A percentile compares a stretch with the other conserved stretches of the same genome.
phyloP scores from a whole-genome alignment of 495 filamentous ascomycete genomes.

The Aspergillus campestris region DNA sequence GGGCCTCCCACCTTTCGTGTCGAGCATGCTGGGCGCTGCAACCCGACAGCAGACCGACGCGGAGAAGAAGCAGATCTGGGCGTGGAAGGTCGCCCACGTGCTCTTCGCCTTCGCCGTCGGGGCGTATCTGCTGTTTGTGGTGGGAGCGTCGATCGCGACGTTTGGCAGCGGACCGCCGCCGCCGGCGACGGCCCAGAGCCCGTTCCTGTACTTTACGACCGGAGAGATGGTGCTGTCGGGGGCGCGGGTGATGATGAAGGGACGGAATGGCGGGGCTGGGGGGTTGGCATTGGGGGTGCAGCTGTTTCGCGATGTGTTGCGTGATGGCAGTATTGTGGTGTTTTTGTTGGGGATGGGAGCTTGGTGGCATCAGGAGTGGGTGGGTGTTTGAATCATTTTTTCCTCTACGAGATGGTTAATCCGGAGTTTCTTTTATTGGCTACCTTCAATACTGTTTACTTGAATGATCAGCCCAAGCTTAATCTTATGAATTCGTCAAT shows the following conservation, averaged over 20 bases:
- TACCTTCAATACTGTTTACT: no score
- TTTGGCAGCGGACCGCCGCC: conserved; percentile 44
- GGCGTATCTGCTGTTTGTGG: conserved; percentile 50
- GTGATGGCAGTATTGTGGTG: conserved; percentile 67
- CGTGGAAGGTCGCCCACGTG: conserved; percentile 73
- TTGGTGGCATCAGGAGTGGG: conserved; percentile 51
- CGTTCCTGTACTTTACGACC: conserved; percentile 75
- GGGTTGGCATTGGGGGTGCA: conserved; percentile 52
- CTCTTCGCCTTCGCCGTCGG: conserved; percentile 63
- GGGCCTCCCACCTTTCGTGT: conserved; percentile 38
- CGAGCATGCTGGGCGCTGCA: conserved; percentile 28
- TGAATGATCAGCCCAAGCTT: no score
- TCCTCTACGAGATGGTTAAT: no score
- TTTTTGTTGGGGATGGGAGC: conserved; percentile 68
- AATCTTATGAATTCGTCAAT: not conserved
- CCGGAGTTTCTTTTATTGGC: no score
- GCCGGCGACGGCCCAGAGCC: conserved; percentile 56
- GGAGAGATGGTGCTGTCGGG: conserved; percentile 67
- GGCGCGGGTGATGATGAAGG: conserved; percentile 53
- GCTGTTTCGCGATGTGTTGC: conserved; percentile 46
- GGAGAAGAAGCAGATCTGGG: conserved; percentile 38
- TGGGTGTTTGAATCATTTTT: conserved; percentile 3
- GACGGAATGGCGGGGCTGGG: conserved; percentile 23
- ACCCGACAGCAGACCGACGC: conserved; percentile 25
- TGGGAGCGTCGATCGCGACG: conserved; percentile 28